phyloP scores from a whole-genome alignment of 2,329 filamentous ascomycete species.

The Ophiostoma sp. region DNA sequence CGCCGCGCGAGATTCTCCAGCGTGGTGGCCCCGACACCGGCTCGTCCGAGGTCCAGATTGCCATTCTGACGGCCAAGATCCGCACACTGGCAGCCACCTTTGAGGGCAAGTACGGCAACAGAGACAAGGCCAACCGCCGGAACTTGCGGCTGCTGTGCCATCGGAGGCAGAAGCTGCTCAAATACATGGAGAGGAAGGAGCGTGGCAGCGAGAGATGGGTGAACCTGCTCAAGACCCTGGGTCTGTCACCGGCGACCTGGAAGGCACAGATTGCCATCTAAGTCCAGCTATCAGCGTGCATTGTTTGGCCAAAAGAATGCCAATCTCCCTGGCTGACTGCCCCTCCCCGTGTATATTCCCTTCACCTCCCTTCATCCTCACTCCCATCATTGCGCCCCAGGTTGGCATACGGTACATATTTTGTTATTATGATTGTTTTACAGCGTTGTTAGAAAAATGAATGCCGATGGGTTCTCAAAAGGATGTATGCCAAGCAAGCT shows the following conservation, averaged over 20 bases:
- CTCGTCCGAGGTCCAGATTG: slow-evolving; percentile 94
- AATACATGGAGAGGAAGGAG: slow-evolving; percentile 84
- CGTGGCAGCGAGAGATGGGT: slow-evolving; percentile 86
- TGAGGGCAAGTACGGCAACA: slow-evolving; percentile 61
- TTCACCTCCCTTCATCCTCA: neutral
- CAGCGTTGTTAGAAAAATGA: slow-evolving; percentile 19
- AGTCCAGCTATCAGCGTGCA: neutral
- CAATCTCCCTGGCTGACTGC: neutral
- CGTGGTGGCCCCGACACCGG: slow-evolving; percentile 90
- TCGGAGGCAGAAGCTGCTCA: slow-evolving; percentile 78
- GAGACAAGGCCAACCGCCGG: slow-evolving; percentile 91
- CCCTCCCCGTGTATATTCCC: slow-evolving; percentile 15
- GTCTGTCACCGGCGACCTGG: slow-evolving; percentile 82
- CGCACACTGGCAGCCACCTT: slow-evolving; percentile 69
- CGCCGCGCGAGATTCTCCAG: slow-evolving; percentile 37
- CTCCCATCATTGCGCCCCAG: neutral
- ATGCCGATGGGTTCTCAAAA: slow-evolving; percentile 2
- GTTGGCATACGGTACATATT: slow-evolving; percentile 15
- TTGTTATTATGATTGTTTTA: neutral
- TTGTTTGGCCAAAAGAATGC: slow-evolving; percentile 2
- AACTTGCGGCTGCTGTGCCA: slow-evolving; percentile 83
- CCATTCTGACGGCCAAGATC: slow-evolving; percentile 92
- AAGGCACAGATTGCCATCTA: slow-evolving; percentile 74
- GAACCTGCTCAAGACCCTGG: slow-evolving; percentile 75
- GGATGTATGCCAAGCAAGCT: neutral